These are phyloP conservation scores for Curvularia hawaiiensis DNA, from an alignment of 2,329 filamentous ascomycete species.

Conservation along the genomic window DNA sequence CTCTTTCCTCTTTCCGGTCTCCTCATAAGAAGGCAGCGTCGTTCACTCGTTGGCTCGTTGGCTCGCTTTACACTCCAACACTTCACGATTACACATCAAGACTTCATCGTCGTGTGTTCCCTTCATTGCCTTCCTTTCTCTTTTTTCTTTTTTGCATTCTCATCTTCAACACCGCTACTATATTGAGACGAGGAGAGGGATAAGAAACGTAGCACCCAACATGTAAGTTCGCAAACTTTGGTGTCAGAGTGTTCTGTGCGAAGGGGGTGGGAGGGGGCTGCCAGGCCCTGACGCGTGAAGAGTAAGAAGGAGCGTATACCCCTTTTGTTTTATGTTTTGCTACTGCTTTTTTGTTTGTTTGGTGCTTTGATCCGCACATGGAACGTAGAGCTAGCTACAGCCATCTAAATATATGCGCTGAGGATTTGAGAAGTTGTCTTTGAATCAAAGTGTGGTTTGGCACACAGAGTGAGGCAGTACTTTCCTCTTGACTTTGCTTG, in stretches of 20 bases:
- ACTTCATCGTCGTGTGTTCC: no score
- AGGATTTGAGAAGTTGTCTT: background rate
- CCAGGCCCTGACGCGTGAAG: background rate
- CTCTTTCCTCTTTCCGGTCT: no score
- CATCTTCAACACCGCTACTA: background rate
- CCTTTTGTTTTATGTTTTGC: background rate
- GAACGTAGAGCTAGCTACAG: conserved; percentile 1
- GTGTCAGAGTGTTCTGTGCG: background rate
- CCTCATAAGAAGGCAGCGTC: no score
- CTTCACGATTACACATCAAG: no score
- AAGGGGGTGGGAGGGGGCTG: background rate
- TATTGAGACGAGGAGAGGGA: background rate
- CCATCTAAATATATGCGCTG: background rate
- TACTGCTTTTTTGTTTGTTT: background rate
- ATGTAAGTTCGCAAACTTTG: background rate
- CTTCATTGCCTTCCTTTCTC: no score
- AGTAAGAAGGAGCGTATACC: background rate
- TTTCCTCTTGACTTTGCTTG: background rate
- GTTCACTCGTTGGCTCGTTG: no score
- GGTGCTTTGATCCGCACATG: background rate
- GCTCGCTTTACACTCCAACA: no score
- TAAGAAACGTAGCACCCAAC: background rate
- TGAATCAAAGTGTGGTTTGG: background rate
- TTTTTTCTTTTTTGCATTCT: no score
- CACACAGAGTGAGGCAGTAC: background rate